Evolutionary conservation across 768 basidiomycete species (phyloP).

Genomic region (Lactarius tabidus): DNA sequence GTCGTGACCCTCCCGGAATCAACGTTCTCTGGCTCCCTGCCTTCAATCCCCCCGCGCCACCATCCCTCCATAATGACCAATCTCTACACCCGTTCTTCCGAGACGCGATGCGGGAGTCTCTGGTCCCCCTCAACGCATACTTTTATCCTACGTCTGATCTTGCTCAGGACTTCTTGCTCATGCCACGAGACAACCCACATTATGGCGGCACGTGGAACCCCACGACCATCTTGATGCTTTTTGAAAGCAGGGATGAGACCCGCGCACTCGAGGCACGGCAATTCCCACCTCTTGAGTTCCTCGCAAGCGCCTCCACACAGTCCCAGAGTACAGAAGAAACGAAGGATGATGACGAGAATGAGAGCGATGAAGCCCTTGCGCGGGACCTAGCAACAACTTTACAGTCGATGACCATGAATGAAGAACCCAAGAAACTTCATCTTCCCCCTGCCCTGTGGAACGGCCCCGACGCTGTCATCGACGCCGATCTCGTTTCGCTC

Average conservation of each 20-base stretch:
- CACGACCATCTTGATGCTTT: conserved; percentile 57
- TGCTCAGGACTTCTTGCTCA: conserved; percentile 73
- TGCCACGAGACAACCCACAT: conserved; percentile 70
- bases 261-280: conserved; percentile 58
- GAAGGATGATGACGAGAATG: not conserved
- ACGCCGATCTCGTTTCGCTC: conserved; percentile 45
- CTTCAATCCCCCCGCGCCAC: conserved; percentile 50
- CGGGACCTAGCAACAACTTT: conserved; percentile 43
- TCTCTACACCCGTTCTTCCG: conserved; percentile 43
- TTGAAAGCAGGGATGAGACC: conserved; percentile 45
- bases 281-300: conserved; percentile 60
- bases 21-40: conserved; percentile 66
- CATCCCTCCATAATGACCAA: conserved; percentile 30
- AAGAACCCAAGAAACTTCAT: conserved; percentile 37
- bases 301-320: conserved; percentile 5
- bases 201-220: conserved; percentile 66
- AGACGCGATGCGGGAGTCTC: conserved; percentile 59
- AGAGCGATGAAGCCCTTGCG: conserved; percentile 28
- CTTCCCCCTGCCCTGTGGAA: conserved; percentile 39
- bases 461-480: conserved; percentile 38
- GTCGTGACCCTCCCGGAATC: conserved; percentile 53
- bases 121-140: conserved; percentile 45
- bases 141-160: conserved; percentile 56
- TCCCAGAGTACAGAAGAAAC: not conserved
- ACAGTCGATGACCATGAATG: conserved; percentile 36